These are phyloP conservation scores for Juncus effusus DNA, from an alignment of 176 grass and related monocot species.

Conservation along the genomic window DNA sequence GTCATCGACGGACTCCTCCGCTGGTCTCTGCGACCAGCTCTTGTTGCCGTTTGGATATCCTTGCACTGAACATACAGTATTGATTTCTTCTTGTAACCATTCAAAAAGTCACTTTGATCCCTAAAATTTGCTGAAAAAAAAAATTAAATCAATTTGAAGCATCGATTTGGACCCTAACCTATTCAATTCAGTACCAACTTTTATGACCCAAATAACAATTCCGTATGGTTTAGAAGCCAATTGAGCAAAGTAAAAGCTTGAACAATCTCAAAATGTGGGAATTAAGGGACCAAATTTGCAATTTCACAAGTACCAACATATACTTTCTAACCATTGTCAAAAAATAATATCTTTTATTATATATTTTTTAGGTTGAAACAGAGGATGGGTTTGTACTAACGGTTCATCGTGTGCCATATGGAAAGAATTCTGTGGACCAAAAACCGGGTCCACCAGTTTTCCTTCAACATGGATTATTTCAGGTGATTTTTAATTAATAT, in stretches of 20 bases:
- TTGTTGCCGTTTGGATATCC: conserved; percentile 63
- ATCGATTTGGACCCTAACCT: no score
- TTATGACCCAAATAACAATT: no score
- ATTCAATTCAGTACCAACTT: no score
- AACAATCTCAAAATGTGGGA: no score
- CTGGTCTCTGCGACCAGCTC: conserved; percentile 60
- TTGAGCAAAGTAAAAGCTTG: no score
- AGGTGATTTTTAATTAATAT: conserved; percentile 44
- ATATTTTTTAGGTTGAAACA: conserved; percentile 58
- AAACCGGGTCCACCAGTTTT: conserved; percentile 62
- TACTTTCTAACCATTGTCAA: neutral
- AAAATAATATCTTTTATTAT: neutral
- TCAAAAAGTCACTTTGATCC: neutral
- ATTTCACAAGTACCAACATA: neutral
- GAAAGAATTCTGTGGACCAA: conserved; percentile 38
- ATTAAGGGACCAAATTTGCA: neutral
- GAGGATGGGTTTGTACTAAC: conserved; percentile 77
- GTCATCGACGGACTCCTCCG: conserved; percentile 1
- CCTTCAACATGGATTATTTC: conserved; percentile 97
- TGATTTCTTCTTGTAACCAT: neutral
- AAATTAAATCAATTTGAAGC: no score
- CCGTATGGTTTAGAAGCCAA: no score
- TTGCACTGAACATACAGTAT: conserved; percentile 77
- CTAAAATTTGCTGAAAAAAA: no score
- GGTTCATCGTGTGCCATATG: conserved; percentile 70